Conservation (phyloP, 129 eudicot species). For the Deinandra increscens region DNA sequence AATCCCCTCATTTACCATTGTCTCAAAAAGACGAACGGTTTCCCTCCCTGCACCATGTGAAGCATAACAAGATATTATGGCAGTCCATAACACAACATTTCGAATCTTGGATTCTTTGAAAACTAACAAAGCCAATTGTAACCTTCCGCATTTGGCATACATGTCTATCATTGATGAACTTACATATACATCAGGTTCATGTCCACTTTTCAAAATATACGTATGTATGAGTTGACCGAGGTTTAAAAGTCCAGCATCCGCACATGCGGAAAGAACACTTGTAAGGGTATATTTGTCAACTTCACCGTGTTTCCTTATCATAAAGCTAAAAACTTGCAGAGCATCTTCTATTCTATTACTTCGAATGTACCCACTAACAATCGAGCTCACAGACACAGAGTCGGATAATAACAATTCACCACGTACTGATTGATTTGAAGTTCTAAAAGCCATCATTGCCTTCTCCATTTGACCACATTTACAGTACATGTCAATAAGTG, state of each 20-base stretch:
- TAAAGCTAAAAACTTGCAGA: constrained; percentile 37
- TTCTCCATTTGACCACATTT: constrained; percentile 59
- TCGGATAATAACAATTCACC: constrained; percentile 30
- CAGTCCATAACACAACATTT: constrained; percentile 68
- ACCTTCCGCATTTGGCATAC: constrained; percentile 76
- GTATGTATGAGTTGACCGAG: constrained; percentile 78
- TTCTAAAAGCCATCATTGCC: constrained; percentile 43
- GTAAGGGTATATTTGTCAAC: constrained; percentile 59
- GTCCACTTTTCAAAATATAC: constrained; percentile 43
- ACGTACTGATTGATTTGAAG: constrained; percentile 13
- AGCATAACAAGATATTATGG: constrained; percentile 60
- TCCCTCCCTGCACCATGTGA: constrained; percentile 66
- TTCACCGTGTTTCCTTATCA: constrained; percentile 41
- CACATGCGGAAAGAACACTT: constrained; percentile 55
- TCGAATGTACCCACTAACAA: constrained; percentile 54
- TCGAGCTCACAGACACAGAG: constrained; percentile 46
- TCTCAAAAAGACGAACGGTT: constrained; percentile 50
- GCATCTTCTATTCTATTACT: constrained; percentile 50
- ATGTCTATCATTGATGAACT: constrained; percentile 71
- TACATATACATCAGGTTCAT: constrained; percentile 45
- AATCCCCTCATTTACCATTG: constrained; percentile 56
- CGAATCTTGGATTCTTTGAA: constrained; percentile 37
- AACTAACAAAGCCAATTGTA: constrained; percentile 40
- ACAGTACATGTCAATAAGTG: constrained; percentile 69
- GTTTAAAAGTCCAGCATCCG: constrained; percentile 50